Base-by-base conservation (phyloP, 257 asterid species). In the Orobanche coerulescens region DNA sequence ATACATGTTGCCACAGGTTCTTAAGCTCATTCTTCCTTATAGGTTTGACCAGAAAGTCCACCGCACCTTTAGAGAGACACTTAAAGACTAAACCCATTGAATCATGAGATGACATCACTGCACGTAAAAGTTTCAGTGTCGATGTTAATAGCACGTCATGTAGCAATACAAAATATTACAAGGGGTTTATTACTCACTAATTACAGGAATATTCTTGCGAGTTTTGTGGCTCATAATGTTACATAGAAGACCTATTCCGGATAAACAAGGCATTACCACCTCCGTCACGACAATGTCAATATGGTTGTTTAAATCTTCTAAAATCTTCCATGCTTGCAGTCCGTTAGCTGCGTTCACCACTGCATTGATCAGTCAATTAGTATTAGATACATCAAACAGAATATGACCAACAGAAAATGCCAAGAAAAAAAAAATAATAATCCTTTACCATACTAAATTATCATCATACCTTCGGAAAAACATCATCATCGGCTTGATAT, bases 71-170 rank as follows among this genome's bases (percentile, higher is more conserved):
- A 44, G 98, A 88, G 70, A 92, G 80, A 71, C 98, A 92, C 83
- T 85, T 85, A 54, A 85, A 79, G 60, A 88, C 98, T 76, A 91
- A 65, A 19, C 88, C 90, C 94, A 88, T 86, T 49, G 96, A 84
- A 81, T 85, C 96, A 66, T 84, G 90, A 66, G 93, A 81, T 61
- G 98, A 91, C 98, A 85, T 91, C 98, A 91, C 98, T 88, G 94
- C 87, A 78, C 50, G 62, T 4, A 64, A 71, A 69, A 54, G 57
- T 19, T 83, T 73, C 50, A 67, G 22, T 30, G 59, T 71, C 63
- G 62, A 61, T 30, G 59, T 55, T 65, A 62, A 67, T 36, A 43
- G 43, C 52, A 73, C 61, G 61, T 51, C 55, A 61, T 18, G 71
- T 44, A 23, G 53, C 63, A 30, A 53, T 34, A 44, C 46, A 20